Base-by-base conservation (phyloP, 139 green algal species). In the Mychonastes homosphaera region DNA sequence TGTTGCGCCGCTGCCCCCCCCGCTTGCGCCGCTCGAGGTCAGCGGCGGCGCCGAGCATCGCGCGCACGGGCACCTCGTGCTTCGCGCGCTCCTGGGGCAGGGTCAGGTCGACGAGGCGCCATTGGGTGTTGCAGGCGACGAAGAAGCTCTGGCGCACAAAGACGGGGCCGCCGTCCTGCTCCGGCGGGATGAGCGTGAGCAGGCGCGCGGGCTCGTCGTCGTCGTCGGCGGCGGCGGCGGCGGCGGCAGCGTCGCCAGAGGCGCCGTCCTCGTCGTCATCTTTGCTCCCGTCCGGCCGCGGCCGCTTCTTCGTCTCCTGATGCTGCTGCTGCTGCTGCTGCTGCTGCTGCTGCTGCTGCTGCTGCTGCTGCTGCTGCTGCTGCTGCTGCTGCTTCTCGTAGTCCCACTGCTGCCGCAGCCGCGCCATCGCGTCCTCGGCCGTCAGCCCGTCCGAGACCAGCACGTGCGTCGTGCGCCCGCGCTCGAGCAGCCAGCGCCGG, bases 321-420 rank as follows among this genome's bases (percentile, higher is more conserved):
- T 85, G 44, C 60, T 87, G 52, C 47, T 35, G 15, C 19, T 34
- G 0, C 36, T 56, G 27, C 49, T 72, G 16, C 47, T 69, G 32
- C 34, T 64, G 39, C 44, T 69, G 39, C 43, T 56, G 13, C 57
- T 84, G 67, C 58, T 85, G 62, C 46, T 51, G 21, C 43, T 65
- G 23, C 64, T 76, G 27, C 44, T 67, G 0, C 39, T 87, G 2
- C 66, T 72, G 43, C 63, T 53, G 0, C 65, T 65, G 13, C 30
- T 87, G 47, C 64, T 87, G 27, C 24, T 73, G 21, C 71, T 79
- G 58, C 40, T 87, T 23, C 58, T 62, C 1, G 52, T 53, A 1
- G 76, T 84, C 58, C 79, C 79, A 19, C 70, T 73, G 33, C 67
- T 76, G n/a, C 53, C 51, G n/a, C 18, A 73, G 43, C 53, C 79